Conservation (phyloP, 2,329 filamentous ascomycete species). For the Tricladium varicosporioides region DNA sequence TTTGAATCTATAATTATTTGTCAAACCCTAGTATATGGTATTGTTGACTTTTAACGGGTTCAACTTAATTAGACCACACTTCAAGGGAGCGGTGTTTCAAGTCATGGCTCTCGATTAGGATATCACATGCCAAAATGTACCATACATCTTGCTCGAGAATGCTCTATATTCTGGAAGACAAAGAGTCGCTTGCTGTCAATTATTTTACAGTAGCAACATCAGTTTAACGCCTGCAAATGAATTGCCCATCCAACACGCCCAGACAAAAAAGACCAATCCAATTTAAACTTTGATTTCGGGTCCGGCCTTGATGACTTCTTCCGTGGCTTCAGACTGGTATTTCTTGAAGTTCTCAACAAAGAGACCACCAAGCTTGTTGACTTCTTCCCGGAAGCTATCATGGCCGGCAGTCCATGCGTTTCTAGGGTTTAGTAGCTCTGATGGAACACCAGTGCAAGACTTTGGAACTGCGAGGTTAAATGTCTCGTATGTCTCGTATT, state of each 20-base stretch:
- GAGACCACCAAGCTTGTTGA: constrained; percentile 82
- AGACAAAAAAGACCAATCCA: background rate
- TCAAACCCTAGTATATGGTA: too few species aligned
- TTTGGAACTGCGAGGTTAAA: constrained; percentile 98
- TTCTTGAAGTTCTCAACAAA: constrained; percentile 99
- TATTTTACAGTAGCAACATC: constrained; percentile 15
- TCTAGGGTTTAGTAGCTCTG: constrained; percentile 91
- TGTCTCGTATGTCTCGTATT: constrained; percentile 92
- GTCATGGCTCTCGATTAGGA: too few species aligned
- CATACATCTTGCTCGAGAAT: too few species aligned
- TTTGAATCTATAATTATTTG: too few species aligned
- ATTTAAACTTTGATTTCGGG: constrained; percentile 37
- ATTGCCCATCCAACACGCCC: constrained; percentile 10
- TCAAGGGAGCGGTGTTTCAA: too few species aligned
- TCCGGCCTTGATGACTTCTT: constrained; percentile 71
- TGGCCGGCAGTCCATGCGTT: constrained; percentile 84
- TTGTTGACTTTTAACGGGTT: too few species aligned
- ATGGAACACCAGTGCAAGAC: constrained; percentile 82
- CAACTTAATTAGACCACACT: too few species aligned
- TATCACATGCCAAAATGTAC: background rate
- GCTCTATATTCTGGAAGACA: background rate
- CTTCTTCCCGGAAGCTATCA: constrained; percentile 81
- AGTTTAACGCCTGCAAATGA: constrained; percentile 26
- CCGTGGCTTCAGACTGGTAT: constrained; percentile 80
- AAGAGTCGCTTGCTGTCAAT: constrained; percentile 7